Evolutionary conservation across 208 protist species (phyloP), one percentile per base, ranked within the genome.

Genomic region (Perkinsela sp.): DNA sequence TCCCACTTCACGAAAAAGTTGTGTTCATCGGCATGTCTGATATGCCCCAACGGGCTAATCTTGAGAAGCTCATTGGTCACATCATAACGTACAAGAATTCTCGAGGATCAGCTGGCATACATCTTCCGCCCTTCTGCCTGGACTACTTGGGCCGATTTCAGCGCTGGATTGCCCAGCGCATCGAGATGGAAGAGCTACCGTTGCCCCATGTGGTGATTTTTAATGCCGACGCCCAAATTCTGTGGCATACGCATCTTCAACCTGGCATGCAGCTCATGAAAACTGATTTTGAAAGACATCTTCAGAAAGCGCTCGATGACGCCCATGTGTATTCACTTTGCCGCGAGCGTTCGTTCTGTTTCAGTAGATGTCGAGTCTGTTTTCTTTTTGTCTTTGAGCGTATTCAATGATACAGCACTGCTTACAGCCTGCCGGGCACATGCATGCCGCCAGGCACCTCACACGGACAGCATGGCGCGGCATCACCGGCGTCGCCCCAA

Each of bases 401-500:
- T 57, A n/a, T 57, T 57, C 40, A 57, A 57, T 57, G n/a, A n/a
- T n/a, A n/a, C n/a, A n/a, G n/a, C n/a, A n/a, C n/a, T n/a, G n/a
- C n/a, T n/a, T n/a, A n/a, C n/a, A n/a, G n/a, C n/a, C n/a, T n/a
- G n/a, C n/a, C n/a, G n/a, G n/a, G n/a, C n/a, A n/a, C n/a, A n/a
- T n/a, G n/a, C n/a, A n/a, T n/a, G n/a, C n/a, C n/a, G n/a, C n/a
- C 40, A 57, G 22, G 40, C 40, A n/a, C 40, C 22, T 57, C 13
- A 57, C 40, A 57, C 22, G 6, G 13, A 57, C 40, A n/a, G 13
- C 40, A n/a, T 57, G 13, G 22, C 80, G 86, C 75, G 79, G 76
- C 57, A 79, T 89, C 32, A 80, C 77, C 30, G 85, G 87, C 70
- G 84, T 84, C 15, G 82, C 87, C 29, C 87, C 87, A 48, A 72